These are phyloP conservation scores for Metschnikowia kofuensis DNA, from an alignment of 805 yeast genomes.

Conservation along the genomic window DNA sequence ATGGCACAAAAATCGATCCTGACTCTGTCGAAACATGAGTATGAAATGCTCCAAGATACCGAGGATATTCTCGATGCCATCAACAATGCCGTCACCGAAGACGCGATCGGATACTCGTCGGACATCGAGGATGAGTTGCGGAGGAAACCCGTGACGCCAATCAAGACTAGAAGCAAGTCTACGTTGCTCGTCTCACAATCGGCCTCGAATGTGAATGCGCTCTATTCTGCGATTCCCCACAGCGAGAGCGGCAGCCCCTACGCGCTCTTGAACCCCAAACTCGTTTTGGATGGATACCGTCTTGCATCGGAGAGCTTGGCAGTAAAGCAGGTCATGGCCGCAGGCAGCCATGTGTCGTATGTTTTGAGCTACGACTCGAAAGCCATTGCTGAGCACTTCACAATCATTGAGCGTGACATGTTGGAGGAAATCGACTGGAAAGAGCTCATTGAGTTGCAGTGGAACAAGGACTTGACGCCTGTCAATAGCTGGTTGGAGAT, in stretches of 20 bases:
- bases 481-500: slow-evolving; percentile 83
- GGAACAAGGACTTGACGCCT: slow-evolving; percentile 66
- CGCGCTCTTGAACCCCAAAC: slow-evolving; percentile 23
- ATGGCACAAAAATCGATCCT: too few species aligned
- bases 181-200: slow-evolving; percentile 10
- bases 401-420: slow-evolving; percentile 82
- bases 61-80: slow-evolving; percentile 39
- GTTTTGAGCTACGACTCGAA: slow-evolving; percentile 68
- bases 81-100: slow-evolving; percentile 39
- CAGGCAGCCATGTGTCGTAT: slow-evolving; percentile 73
- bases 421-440: slow-evolving; percentile 88
- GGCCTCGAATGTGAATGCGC: slow-evolving; percentile 14
- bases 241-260: slow-evolving; percentile 13
- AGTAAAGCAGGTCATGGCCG: slow-evolving; percentile 41
- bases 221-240: slow-evolving; percentile 7
- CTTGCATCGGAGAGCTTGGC: slow-evolving; percentile 28
- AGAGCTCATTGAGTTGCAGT: slow-evolving; percentile 72
- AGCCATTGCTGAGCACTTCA: slow-evolving; percentile 74
- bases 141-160: slow-evolving; percentile 34
- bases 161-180: slow-evolving; percentile 13
- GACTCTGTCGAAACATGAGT: neutral
- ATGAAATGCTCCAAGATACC: slow-evolving; percentile 19
- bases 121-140: slow-evolving; percentile 18
- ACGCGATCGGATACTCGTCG: slow-evolving; percentile 26
- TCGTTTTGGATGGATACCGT: slow-evolving; percentile 35